Conservation (phyloP, 2,329 filamentous ascomycete species). For the Talaromyces sp. region DNA sequence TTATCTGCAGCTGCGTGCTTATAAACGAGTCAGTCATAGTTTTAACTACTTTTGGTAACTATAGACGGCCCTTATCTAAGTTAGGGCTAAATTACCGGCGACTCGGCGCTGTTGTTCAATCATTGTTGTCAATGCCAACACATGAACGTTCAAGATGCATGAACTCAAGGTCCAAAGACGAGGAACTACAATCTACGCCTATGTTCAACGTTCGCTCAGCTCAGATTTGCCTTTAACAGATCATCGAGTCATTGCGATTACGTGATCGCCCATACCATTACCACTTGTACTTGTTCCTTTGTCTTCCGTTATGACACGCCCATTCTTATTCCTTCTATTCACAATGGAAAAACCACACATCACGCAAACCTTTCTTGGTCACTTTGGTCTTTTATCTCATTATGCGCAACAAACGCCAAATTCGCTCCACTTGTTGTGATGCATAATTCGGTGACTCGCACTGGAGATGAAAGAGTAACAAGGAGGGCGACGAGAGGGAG, state of each 20-base stretch:
- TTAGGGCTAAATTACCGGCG: not conserved
- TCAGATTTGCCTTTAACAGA: slow-evolving; percentile 34
- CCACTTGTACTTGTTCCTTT: not conserved
- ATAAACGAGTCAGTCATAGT: not conserved
- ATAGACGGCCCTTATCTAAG: not conserved
- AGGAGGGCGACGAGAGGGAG: not conserved
- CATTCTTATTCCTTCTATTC: not conserved
- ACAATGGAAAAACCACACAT: not conserved
- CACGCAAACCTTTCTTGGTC: not conserved
- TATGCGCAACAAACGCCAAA: not conserved
- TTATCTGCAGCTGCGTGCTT: not conserved
- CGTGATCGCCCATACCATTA: not conserved
- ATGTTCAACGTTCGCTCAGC: slow-evolving; percentile 18
- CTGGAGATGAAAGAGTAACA: not conserved
- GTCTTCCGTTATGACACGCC: not conserved
- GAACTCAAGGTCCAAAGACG: not conserved
- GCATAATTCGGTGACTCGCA: not conserved
- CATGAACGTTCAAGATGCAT: not conserved
- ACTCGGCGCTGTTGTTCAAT: slow-evolving; percentile 1
- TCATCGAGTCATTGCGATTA: slow-evolving; percentile 15
- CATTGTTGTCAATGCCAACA: not conserved
- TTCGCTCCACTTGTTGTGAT: slow-evolving; percentile 11
- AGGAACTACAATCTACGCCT: not conserved
- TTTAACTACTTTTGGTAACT: not conserved
- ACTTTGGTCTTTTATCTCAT: not conserved